phyloP scores from a whole-genome alignment of 2,329 filamentous ascomycete genomes.

The Grosmannia serpens region DNA sequence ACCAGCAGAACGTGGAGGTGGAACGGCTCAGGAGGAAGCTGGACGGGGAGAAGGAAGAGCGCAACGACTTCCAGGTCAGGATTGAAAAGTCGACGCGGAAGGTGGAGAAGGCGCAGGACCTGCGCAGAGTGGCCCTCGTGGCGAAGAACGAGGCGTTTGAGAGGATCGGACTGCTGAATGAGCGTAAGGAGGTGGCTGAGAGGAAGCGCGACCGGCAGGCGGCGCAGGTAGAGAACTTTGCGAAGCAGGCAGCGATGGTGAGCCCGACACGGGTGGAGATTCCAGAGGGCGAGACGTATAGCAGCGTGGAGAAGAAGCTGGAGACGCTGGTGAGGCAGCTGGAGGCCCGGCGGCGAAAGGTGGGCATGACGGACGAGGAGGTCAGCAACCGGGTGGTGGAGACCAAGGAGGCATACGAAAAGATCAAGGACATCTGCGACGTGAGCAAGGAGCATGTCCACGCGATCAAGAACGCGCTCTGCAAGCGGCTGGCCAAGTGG shows the following conservation, averaged over 20 bases:
- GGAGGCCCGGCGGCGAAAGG: conserved; percentile 39
- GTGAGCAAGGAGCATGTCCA: conserved; percentile 30
- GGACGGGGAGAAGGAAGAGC: conserved; percentile 18
- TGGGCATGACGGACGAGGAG: conserved; percentile 54
- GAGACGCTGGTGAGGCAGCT: conserved; percentile 46
- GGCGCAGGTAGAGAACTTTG: conserved; percentile 40
- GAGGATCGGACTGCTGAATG: conserved; percentile 34
- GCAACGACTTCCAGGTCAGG: conserved; percentile 29
- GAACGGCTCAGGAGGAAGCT: conserved; percentile 27
- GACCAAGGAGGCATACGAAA: conserved; percentile 26
- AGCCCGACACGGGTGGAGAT: conserved; percentile 48
- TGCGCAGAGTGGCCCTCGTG: conserved; percentile 40
- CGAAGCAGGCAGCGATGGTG: conserved; percentile 39
- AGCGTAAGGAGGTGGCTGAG: conserved; percentile 32
- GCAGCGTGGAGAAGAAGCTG: conserved; percentile 43
- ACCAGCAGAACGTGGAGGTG: conserved; percentile 31
- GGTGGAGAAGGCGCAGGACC: conserved; percentile 32
- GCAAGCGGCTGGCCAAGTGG: conserved; percentile 64
- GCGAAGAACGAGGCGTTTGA: conserved; percentile 53
- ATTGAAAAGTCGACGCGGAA: conserved; percentile 46
- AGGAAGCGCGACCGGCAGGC: conserved; percentile 34
- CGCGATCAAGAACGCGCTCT: conserved; percentile 47
- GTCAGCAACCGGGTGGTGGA: conserved; percentile 40
- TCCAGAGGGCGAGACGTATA: conserved; percentile 50
- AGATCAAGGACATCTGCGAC: conserved; percentile 30